Percentiles rank a stretch among this genome's conserved stretches.
These are phyloP conservation scores for Saccharomycopsis synnaedendra DNA, from an alignment of 805 yeast genomes.

Conservation along the genomic window DNA sequence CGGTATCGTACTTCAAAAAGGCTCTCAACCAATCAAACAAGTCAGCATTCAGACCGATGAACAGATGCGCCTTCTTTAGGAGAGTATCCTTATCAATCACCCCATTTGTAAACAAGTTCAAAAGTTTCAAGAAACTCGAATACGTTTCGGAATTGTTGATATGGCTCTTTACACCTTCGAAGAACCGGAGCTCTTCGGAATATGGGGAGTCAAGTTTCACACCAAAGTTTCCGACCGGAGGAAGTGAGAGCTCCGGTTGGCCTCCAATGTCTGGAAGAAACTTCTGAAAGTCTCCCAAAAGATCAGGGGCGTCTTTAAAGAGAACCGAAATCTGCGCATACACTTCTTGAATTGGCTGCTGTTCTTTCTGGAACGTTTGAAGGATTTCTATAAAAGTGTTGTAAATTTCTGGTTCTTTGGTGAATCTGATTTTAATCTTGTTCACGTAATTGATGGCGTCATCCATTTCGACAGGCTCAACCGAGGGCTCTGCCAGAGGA, in stretches of 20 bases:
- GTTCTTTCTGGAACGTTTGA: conserved; percentile 95
- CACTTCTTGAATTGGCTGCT: conserved; percentile 89
- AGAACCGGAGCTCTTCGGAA: conserved; percentile 66
- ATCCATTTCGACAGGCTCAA: conserved; percentile 65
- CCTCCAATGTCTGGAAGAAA: conserved; percentile 65
- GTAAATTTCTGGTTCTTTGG: conserved; percentile 90
- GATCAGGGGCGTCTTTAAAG: conserved; percentile 89
- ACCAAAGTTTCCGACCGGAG: conserved; percentile 75
- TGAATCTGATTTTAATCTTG: conserved; percentile 88
- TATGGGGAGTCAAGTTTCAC: background rate
- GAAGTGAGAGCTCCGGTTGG: conserved; percentile 35
- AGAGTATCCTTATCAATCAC: conserved; percentile 74
- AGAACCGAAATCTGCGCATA: conserved; percentile 84
- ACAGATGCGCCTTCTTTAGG: conserved; percentile 75
- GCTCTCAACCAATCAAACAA: conserved; percentile 83
- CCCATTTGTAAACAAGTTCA: conserved; percentile 83
- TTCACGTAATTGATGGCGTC: conserved; percentile 96
- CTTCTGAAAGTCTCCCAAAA: conserved; percentile 88
- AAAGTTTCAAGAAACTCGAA: conserved; percentile 81
- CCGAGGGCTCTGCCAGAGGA: conserved; percentile 15
- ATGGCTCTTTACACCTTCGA: conserved; percentile 82
- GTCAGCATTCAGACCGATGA: conserved; percentile 72
- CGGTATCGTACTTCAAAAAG: conserved; percentile 69
- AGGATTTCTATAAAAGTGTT: conserved; percentile 88
- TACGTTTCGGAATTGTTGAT: conserved; percentile 84